Evolutionary conservation across 176 grass and related monocot genomes (phyloP).

Genomic region (Oryza glaberrima): DNA sequence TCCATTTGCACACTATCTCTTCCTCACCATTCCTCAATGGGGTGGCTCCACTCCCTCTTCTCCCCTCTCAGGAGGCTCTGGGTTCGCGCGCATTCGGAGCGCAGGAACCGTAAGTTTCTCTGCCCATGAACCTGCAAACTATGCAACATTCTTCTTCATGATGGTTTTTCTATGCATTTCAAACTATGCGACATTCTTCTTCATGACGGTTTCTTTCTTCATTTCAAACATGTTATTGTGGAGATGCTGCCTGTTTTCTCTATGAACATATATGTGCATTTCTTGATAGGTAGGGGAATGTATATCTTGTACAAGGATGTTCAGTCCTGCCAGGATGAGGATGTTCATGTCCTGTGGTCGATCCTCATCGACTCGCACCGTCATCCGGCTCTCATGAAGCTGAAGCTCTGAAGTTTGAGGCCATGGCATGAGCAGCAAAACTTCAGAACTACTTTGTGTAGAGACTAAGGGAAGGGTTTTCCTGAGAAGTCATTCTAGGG

Average conservation of each 20-base stretch:
- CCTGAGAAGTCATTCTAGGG: background rate
- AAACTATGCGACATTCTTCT: background rate
- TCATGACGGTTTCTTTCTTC: background rate
- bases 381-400: constrained; percentile 45
- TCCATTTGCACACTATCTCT: constrained; percentile 12
- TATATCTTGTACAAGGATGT: constrained; percentile 77
- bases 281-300: constrained; percentile 63
- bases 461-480: constrained; percentile 4
- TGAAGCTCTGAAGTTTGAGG: constrained; percentile 42
- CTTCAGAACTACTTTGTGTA: background rate
- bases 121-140: background rate
- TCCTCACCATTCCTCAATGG: constrained; percentile 43
- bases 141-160: background rate
- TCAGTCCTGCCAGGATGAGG: constrained; percentile 73
- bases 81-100: constrained; percentile 59
- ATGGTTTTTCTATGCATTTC: background rate
- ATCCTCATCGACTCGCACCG: constrained; percentile 69
- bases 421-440: constrained; percentile 16
- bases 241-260: background rate
- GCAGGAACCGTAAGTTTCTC: constrained; percentile 55
- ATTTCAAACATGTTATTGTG: constrained; percentile 1
- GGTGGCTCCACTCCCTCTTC: constrained; percentile 83
- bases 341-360: constrained; percentile 78
- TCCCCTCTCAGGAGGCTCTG: constrained; percentile 68
- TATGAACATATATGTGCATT: background rate